Evolutionary conservation across 2,329 filamentous ascomycete species (phyloP).

Genomic region (Pyricularia sp.): DNA sequence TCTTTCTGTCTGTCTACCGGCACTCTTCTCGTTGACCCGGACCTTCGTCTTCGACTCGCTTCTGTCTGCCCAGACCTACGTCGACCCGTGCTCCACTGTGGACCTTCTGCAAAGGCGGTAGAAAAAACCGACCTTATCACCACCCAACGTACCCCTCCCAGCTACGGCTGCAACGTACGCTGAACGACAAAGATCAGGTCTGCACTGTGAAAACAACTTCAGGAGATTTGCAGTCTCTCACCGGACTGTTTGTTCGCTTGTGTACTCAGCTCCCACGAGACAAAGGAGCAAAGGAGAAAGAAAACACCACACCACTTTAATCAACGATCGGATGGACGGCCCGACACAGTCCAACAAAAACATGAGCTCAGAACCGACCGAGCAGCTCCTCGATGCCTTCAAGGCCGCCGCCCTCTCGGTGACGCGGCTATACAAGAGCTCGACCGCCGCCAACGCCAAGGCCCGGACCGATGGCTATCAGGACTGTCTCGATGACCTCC

Average conservation of each 20-base stretch:
- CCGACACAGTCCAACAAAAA: background rate
- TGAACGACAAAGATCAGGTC: background rate
- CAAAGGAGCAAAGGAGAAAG: background rate
- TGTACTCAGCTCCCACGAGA: background rate
- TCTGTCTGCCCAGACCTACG: background rate
- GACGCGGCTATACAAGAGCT: constrained; percentile 92
- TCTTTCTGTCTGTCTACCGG: background rate
- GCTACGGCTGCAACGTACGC: background rate
- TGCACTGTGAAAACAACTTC: background rate
- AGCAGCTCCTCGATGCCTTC: constrained; percentile 77
- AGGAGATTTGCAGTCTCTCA: background rate
- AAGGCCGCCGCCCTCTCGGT: constrained; percentile 87
- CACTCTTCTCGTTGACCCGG: background rate
- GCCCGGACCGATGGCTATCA: constrained; percentile 80
- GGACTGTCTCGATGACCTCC: constrained; percentile 82
- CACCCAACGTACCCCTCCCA: background rate
- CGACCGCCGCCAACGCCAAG: constrained; percentile 66
- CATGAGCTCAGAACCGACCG: constrained; percentile 35
- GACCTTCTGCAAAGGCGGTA: background rate
- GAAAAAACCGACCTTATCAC: background rate
- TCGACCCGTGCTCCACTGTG: background rate
- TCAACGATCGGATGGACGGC: background rate
- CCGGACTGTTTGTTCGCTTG: background rate
- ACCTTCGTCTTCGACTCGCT: background rate
- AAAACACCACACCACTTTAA: background rate